Base-by-base conservation (phyloP, 306 rosid species). In the Cucurbita pepo region DNA sequence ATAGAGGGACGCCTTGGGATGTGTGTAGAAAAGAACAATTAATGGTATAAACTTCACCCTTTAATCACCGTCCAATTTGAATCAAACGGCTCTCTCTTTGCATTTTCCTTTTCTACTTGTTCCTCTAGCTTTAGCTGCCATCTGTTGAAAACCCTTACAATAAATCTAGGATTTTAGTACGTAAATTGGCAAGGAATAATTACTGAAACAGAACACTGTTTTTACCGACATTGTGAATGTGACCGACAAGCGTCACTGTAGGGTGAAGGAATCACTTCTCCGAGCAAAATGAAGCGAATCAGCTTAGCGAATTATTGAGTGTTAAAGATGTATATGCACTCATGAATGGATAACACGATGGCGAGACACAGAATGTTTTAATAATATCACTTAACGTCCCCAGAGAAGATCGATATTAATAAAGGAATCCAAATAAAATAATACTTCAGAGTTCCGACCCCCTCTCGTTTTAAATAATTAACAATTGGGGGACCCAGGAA, bases 1-100 rank as follows among this genome's bases (percentile, higher is more conserved):
- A 21, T 55, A 44, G 30, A 69, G 5, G 15, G 76, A 43, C 40
- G 55, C 55, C 15, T 73, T 22, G 19, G 40, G 21, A 14, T 73
- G 16, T 73, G 76, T 22, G 64, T 12, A 13, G 3, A 0, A 11
- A 65, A 53, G 47, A 30, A 51, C 15, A 53, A 50, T 45, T 45
- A 69, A 48, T 69, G 58, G 45, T 48, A 50, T 69, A 47, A 36
- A 50, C 30, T 50, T 8, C 44, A 34, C 3, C 47, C 3, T 25
- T 57, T 41, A 40, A 73, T 73, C 76, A 73, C 67, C 76, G 76
- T 43, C 15, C 19, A 73, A 41, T 56, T 56, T 44, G 54, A 40
- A 73, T 18, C 76, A 7, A 34, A 73, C 76, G 69, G 76, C 55
- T 73, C 54, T 56, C 67, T 73, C 54, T 56, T 56, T 57, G 58